These are phyloP conservation scores for Crepidotus variabilis DNA, from an alignment of 768 basidiomycete genomes.

Conservation along the genomic window DNA sequence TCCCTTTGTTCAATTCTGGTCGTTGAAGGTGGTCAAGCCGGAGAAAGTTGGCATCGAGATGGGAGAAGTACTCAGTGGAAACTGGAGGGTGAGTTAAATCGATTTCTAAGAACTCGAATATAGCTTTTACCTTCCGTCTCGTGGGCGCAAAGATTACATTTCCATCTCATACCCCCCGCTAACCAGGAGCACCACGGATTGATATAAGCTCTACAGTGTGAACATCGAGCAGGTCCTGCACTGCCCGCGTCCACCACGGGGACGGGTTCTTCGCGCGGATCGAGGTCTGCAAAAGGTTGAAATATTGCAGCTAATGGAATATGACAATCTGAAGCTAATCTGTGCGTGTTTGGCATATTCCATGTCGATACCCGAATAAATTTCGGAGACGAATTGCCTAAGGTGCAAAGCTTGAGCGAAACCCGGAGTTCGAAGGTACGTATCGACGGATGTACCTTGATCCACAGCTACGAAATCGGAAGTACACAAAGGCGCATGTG, in stretches of 20 bases:
- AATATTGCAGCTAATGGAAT: constrained; percentile 83
- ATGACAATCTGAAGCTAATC: constrained; percentile 75
- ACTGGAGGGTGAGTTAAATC: constrained; percentile 42
- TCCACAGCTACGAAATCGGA: constrained; percentile 89
- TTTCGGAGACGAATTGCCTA: constrained; percentile 88
- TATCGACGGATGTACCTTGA: constrained; percentile 51
- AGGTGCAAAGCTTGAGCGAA: neutral
- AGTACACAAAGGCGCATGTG: constrained; percentile 77
- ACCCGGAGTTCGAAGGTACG: neutral
- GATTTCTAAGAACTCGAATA: constrained; percentile 4
- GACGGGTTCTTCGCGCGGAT: constrained; percentile 72
- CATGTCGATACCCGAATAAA: constrained; percentile 89
- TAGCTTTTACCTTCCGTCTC: constrained; percentile 74
- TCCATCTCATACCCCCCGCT: constrained; percentile 82
- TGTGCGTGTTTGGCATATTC: constrained; percentile 77
- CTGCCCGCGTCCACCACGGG: constrained; percentile 72
- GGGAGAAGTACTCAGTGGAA: constrained; percentile 76
- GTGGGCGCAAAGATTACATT: constrained; percentile 85
- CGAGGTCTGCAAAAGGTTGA: constrained; percentile 87
- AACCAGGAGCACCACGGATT: constrained; percentile 92
- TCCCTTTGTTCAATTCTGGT: constrained; percentile 87
- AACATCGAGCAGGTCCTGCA: constrained; percentile 80
- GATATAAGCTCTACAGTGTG: constrained; percentile 81
- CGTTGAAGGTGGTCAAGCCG: constrained; percentile 78
- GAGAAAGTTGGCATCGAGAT: constrained; percentile 72